A percentile compares a stretch with the other conserved stretches of the same genome.
phyloP scores from a whole-genome alignment of 2,329 filamentous ascomycete genomes.

The Scedosporium minutisporum region DNA sequence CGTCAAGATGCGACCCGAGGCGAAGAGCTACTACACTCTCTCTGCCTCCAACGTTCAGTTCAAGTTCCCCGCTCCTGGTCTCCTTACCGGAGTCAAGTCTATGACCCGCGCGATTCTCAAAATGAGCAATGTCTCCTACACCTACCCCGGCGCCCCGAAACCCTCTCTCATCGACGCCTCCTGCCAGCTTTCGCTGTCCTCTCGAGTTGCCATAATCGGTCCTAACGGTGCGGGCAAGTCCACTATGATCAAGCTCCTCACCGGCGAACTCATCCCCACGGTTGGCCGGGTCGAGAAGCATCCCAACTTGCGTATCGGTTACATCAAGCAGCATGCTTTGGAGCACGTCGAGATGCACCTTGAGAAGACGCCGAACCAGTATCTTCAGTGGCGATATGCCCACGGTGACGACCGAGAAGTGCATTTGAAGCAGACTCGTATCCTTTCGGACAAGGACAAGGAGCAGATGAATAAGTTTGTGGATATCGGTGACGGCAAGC shows the following conservation, averaged over 20 bases:
- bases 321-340: conserved; percentile 98
- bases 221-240: conserved; percentile 98
- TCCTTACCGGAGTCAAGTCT: conserved; percentile 90
- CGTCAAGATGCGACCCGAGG: conserved; percentile 83
- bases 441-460: conserved; percentile 75
- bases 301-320: conserved; percentile 95
- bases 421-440: conserved; percentile 92
- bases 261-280: conserved; percentile 80
- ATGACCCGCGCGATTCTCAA: conserved; percentile 87
- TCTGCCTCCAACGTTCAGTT: conserved; percentile 83
- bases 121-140: conserved; percentile 84
- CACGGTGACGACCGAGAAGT: conserved; percentile 97
- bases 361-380: conserved; percentile 98
- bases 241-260: conserved; percentile 93
- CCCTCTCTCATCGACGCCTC: conserved; percentile 81
- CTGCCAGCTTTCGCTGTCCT: conserved; percentile 81
- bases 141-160: conserved; percentile 84
- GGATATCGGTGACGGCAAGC: conserved; percentile 74
- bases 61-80: conserved; percentile 95
- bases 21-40: conserved; percentile 95
- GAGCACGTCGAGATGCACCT: conserved; percentile 99
- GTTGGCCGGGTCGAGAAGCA: conserved; percentile 91
- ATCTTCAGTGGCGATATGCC: conserved; percentile 96
- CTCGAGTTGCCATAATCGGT: conserved; percentile 90
- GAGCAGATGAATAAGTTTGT: conserved; percentile 86